A percentile compares a stretch with the other conserved stretches of the same genome.
Conservation (phyloP, 1,284 basidiomycete species). For the Melampsora americana region DNA sequence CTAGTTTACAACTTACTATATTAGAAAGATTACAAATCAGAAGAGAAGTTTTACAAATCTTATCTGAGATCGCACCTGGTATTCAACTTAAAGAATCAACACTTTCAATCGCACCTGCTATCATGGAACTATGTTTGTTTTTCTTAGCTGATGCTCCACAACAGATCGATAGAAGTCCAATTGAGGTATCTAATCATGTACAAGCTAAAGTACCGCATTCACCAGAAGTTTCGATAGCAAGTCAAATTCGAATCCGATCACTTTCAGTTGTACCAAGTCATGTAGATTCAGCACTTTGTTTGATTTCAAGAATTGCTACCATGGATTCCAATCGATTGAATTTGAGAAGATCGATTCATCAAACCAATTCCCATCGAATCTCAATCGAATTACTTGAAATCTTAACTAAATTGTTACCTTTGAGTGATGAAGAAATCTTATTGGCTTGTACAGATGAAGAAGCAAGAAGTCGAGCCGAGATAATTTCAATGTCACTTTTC, state of each 20-base stretch:
- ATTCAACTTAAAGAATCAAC: conserved; percentile 57
- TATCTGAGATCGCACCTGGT: conserved; percentile 65
- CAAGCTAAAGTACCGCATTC: background rate
- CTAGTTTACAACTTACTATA: conserved; percentile 47
- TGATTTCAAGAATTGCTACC: conserved; percentile 24
- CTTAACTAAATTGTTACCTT: conserved; percentile 33
- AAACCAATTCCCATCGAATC: background rate
- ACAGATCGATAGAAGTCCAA: conserved; percentile 34
- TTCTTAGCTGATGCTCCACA: conserved; percentile 30
- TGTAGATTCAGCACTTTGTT: conserved; percentile 31
- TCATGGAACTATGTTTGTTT: conserved; percentile 27
- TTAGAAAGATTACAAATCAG: conserved; percentile 64
- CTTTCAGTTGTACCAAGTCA: conserved; percentile 29
- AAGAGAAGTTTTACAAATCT: conserved; percentile 71
- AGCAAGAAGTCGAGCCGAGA: conserved; percentile 9
- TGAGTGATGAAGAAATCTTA: conserved; percentile 40
- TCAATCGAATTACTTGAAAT: conserved; percentile 19
- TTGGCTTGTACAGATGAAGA: conserved; percentile 26
- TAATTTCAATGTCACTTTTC: conserved; percentile 26
- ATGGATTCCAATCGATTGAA: conserved; percentile 19
- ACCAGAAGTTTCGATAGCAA: conserved; percentile 3
- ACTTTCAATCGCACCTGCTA: background rate
- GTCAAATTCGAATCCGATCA: conserved; percentile 12
- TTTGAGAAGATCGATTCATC: conserved; percentile 13
- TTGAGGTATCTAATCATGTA: background rate